Evolutionary conservation across 192 early-diverging fungal species (phyloP), one percentile per base, ranked within the genome.

Genomic region (Dimargaris xerosporica): DNA sequence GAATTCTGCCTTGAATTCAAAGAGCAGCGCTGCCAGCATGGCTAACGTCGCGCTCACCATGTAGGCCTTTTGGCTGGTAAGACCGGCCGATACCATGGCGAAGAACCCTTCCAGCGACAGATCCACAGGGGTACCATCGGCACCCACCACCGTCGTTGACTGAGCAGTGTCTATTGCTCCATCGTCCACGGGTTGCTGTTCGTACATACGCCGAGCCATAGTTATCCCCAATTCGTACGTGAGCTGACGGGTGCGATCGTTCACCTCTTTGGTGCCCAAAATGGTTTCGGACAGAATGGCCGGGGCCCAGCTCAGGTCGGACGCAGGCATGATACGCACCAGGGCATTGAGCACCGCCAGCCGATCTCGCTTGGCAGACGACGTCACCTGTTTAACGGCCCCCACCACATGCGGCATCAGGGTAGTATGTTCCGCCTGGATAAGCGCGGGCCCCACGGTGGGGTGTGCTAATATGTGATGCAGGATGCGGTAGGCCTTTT

Each of bases 401-500:
- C 78, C 67, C 63, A 96, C 61, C 31, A 64, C 43, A 21, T 62
- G 50, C 39, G 62, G 63, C 25, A 71, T 64, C 28, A 77, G 62
- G n/a, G 68, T 61, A 28, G 68, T 66, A 26, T 69, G 62, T 17
- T 69, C 54, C 63, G 73, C 67, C 25, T 65, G 72, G 30, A 66
- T 30, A 9, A 69, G 44, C 19, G 63, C 66, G 15, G 61, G 42
- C 23, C 73, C 69, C 16, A 82, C 80, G 64, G 67, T 73, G 26
- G 79, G 69, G 15, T 68, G 76, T 17, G 69, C 73, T 28, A 75
- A 63, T 54, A 84, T 63, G 39, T 78, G 78, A 65, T 78, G 76
- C 15, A 98, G 80, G 6, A 86, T 77, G 75, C 94, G 93, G 79
- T 98, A 98, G 0, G 86, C 89, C 75, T 91, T 94, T 80, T 98